Evolutionary conservation across 2,329 filamentous ascomycete genomes (phyloP), one percentile per base, ranked within the genome.

Genomic region (Colletotrichum cordylinicola): DNA sequence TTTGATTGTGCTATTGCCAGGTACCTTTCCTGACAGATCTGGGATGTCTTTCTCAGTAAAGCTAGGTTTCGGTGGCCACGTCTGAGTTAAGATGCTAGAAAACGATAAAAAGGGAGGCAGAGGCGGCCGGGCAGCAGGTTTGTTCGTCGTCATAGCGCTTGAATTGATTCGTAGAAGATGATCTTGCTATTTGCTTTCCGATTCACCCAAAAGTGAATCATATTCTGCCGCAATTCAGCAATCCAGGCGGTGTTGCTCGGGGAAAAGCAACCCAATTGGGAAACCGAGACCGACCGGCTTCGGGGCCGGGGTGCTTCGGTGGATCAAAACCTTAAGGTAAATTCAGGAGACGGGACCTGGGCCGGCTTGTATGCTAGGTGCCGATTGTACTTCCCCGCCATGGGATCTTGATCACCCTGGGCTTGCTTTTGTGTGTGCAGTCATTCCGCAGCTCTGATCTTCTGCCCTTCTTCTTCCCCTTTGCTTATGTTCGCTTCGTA

Each of bases 1-100:
- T 0, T 21, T 48, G 43, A 9, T 0, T 0, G n/a, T 43, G 1
- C 39, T 0, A 0, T 21, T 21, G 43, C 0, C 0, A 48, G 0
- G n/a, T 21, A 48, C 43, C 43, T 48, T 48, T 0, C 43, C 43
- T 48, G 43, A 21, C 43, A 48, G n/a, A 48, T 48, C 43, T 0
- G 43, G 43, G n/a, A 48, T 48, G 43, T 48, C 43, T 48, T 48
- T 48, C 0, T 48, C 43, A 13, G 43, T 48, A 1, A 48, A 48
- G n/a, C 43, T 48, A 21, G n/a, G 43, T 21, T 48, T 48, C 43
- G 43, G 43, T 48, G 43, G 43, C 43, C 43, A 48, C 13, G 43
- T 48, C n/a, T 48, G 43, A 48, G 43, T 48, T 48, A 48, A 0
- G 43, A 48, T 48, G 43, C 43, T 48, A 0, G 43, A 48, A 10